Evolutionary conservation across 208 protist species (phyloP).

Genomic region (Leishmania aethiopica): DNA sequence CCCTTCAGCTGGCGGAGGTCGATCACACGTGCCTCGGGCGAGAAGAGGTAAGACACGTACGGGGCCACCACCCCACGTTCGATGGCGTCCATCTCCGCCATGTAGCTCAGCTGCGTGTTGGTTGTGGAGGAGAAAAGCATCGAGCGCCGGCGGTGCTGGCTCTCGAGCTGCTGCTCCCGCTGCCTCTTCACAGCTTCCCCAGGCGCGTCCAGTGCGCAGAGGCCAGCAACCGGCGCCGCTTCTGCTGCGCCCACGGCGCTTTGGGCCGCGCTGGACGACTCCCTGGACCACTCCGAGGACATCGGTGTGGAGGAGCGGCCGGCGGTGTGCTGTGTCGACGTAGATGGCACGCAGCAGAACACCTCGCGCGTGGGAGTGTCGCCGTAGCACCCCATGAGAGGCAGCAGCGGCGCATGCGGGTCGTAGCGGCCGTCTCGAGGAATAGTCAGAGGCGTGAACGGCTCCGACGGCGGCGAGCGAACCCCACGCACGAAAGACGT

Average conservation of each 20-base stretch:
- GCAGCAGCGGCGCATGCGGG: constrained; percentile 19
- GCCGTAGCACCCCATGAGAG: constrained; percentile 32
- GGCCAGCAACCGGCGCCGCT: background rate
- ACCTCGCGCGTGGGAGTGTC: constrained; percentile 6
- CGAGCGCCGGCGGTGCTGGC: background rate
- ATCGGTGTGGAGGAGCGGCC: constrained; percentile 22
- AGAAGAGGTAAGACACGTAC: constrained; percentile 63
- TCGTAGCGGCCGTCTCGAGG: constrained; percentile 19
- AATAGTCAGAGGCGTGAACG: constrained; percentile 14
- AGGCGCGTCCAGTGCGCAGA: background rate
- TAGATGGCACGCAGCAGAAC: constrained; percentile 21
- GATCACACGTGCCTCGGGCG: constrained; percentile 37
- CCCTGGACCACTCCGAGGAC: constrained; percentile 30
- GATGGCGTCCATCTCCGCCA: constrained; percentile 40
- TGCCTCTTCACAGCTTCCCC: background rate
- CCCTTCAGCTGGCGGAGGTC: constrained; percentile 36
- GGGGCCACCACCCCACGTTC: constrained; percentile 33
- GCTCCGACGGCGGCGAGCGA: background rate
- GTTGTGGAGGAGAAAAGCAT: background rate
- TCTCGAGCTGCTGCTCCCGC: background rate
- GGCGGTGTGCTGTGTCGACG: constrained; percentile 13
- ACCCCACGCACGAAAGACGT: background rate
- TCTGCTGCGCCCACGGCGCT: background rate
- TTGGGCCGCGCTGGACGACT: constrained; percentile 5
- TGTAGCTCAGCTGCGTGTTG: constrained; percentile 31